Evolutionary conservation across 768 basidiomycete species (phyloP).

Genomic region (Lenzites betulinus): DNA sequence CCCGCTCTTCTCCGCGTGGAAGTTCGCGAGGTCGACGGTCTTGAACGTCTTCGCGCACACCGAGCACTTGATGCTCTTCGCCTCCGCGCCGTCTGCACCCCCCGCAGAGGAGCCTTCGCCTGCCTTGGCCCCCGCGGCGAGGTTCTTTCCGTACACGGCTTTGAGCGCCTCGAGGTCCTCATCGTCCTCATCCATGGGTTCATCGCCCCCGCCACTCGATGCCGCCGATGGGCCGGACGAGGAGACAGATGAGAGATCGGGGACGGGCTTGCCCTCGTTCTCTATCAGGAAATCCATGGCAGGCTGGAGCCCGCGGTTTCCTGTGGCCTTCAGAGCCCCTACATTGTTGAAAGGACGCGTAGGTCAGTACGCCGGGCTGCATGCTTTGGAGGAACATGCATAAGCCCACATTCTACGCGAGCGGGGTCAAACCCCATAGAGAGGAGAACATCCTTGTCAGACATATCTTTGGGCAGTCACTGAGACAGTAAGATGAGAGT

Average conservation of each 20-base stretch:
- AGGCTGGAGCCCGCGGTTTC: slow-evolving; percentile 81
- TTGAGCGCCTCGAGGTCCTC: slow-evolving; percentile 70
- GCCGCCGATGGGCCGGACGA: slow-evolving; percentile 29
- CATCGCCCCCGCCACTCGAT: slow-evolving; percentile 17
- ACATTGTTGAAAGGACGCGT: slow-evolving; percentile 6
- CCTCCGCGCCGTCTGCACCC: slow-evolving; percentile 35
- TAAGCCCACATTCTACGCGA: slow-evolving; percentile 80
- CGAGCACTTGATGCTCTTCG: slow-evolving; percentile 80
- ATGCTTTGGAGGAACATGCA: slow-evolving; percentile 6
- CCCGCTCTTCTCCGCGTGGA: slow-evolving; percentile 92
- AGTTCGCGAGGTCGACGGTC: slow-evolving; percentile 86
- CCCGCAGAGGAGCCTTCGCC: slow-evolving; percentile 46
- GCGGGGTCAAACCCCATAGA: slow-evolving; percentile 86
- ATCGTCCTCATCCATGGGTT: slow-evolving; percentile 60
- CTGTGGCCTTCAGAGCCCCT: slow-evolving; percentile 92
- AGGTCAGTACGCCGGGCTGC: not conserved
- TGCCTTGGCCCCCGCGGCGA: slow-evolving; percentile 39
- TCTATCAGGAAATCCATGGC: slow-evolving; percentile 90
- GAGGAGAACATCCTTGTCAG: slow-evolving; percentile 74
- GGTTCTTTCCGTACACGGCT: slow-evolving; percentile 42
- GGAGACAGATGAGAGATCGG: slow-evolving; percentile 53
- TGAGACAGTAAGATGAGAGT: too few species aligned
- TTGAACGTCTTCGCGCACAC: slow-evolving; percentile 85
- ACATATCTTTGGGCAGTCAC: slow-evolving; percentile 29
- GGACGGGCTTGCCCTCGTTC: slow-evolving; percentile 75